Percentiles rank a stretch among this genome's conserved stretches.
These are phyloP conservation scores for Podila epigama DNA, from an alignment of 192 early-diverging fungal species.

Conservation along the genomic window DNA sequence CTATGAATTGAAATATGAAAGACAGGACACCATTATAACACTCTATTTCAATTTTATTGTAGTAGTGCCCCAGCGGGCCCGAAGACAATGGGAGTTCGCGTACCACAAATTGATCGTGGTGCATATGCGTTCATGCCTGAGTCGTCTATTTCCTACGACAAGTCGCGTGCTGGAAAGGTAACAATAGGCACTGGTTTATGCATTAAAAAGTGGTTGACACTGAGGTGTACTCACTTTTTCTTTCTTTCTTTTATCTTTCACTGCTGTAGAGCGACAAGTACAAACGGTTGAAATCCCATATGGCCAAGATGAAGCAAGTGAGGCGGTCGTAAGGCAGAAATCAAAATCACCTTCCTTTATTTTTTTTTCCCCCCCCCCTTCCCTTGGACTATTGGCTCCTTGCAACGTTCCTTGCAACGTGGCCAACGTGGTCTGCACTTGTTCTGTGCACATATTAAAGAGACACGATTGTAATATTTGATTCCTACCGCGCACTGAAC, in stretches of 20 bases:
- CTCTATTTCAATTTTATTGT: neutral
- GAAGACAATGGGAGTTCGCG: slow-evolving; percentile 28
- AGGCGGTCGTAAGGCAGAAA: slow-evolving; percentile 19
- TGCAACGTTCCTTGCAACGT: too few species aligned
- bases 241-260: neutral
- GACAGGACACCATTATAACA: neutral
- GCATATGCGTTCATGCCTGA: slow-evolving; percentile 37
- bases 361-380: too few species aligned
- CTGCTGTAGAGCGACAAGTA: slow-evolving; percentile 35
- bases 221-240: neutral
- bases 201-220: neutral
- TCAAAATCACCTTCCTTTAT: neutral
- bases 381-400: too few species aligned
- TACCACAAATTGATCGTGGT: slow-evolving; percentile 36
- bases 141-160: slow-evolving; percentile 40
- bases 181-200: neutral
- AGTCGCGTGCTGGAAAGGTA: slow-evolving; percentile 45
- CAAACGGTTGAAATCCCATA: slow-evolving; percentile 47
- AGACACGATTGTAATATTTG: too few species aligned
- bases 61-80: slow-evolving; percentile 10
- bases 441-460: too few species aligned
- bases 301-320: slow-evolving; percentile 52
- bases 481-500: too few species aligned
- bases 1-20: neutral
- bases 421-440: too few species aligned